A percentile compares a stretch with the other conserved stretches of the same genome.
phyloP scores from a whole-genome alignment of 805 yeast species.

The Saccharomyces eubayanus region DNA sequence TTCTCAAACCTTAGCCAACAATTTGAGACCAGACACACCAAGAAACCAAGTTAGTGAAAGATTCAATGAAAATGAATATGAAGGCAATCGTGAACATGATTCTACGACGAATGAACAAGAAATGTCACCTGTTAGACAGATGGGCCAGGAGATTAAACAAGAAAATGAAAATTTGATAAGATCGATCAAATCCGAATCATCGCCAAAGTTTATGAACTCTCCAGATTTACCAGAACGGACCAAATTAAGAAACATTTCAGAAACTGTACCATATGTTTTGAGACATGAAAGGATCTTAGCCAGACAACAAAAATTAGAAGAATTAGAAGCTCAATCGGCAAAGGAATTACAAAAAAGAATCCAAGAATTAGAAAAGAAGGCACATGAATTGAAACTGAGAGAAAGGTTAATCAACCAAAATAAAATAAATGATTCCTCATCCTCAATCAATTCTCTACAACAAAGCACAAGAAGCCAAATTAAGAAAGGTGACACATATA shows the following conservation, averaged over 20 bases:
- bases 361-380: conserved; percentile 66
- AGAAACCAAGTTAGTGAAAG: conserved; percentile 5
- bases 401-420: conserved; percentile 42
- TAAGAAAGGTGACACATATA: conserved; percentile 46
- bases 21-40: conserved; percentile 17
- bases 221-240: conserved; percentile 38
- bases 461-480: conserved; percentile 20
- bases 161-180: conserved; percentile 35
- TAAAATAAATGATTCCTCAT: conserved; percentile 12
- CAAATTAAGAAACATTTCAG: conserved; percentile 68
- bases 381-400: conserved; percentile 59
- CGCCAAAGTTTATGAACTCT: conserved; percentile 10
- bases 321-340: conserved; percentile 70
- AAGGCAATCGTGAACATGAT: background rate
- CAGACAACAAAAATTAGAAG: conserved; percentile 71
- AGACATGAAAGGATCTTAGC: conserved; percentile 68
- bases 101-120: conserved; percentile 9
- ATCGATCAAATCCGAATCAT: conserved; percentile 32
- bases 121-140: conserved; percentile 34
- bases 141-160: conserved; percentile 30
- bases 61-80: background rate
- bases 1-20: conserved; percentile 8
- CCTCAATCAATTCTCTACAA: conserved; percentile 12
- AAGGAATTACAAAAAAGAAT: conserved; percentile 65
- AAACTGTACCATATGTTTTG: conserved; percentile 76